Conservation (phyloP, 1,284 basidiomycete genomes). For the Cryptococcus jaspeensis region DNA sequence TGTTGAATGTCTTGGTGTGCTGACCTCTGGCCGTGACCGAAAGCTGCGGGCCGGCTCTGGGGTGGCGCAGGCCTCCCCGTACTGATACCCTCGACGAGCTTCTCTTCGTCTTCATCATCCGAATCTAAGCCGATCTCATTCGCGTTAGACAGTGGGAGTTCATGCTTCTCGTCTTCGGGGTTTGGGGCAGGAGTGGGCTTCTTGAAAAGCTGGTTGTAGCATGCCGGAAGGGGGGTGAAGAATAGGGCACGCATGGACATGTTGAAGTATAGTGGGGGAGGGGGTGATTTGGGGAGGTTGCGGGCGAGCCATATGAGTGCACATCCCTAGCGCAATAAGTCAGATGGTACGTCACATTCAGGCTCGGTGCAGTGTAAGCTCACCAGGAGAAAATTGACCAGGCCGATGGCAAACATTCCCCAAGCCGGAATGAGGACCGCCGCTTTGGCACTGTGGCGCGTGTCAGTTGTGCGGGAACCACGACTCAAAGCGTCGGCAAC, state of each 20-base stretch:
- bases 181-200: not conserved
- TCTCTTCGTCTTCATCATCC: slow-evolving; percentile 16
- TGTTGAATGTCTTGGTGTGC: slow-evolving; percentile 20
- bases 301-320: slow-evolving; percentile 20
- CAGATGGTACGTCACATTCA: not conserved
- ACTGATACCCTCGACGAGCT: not conserved
- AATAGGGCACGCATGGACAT: slow-evolving; percentile 21
- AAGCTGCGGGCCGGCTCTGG: not conserved
- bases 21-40: not conserved
- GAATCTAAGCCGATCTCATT: slow-evolving; percentile 20
- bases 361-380: slow-evolving; percentile 1
- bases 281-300: slow-evolving; percentile 25
- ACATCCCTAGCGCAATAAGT: slow-evolving; percentile 11
- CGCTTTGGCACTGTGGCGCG: slow-evolving; percentile 15
- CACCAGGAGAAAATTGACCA: slow-evolving; percentile 22
- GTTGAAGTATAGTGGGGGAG: slow-evolving; percentile 32
- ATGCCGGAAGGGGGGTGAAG: slow-evolving; percentile 21
- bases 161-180: not conserved
- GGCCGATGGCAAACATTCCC: slow-evolving; percentile 23
- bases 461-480: not conserved
- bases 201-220: slow-evolving; percentile 19
- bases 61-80: not conserved
- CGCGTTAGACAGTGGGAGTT: slow-evolving; percentile 15
- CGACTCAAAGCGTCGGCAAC: not conserved
- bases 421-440: slow-evolving; percentile 22